phyloP scores from a whole-genome alignment of 352 stramenopile genomes.

The Phytophthora citrophthora region DNA sequence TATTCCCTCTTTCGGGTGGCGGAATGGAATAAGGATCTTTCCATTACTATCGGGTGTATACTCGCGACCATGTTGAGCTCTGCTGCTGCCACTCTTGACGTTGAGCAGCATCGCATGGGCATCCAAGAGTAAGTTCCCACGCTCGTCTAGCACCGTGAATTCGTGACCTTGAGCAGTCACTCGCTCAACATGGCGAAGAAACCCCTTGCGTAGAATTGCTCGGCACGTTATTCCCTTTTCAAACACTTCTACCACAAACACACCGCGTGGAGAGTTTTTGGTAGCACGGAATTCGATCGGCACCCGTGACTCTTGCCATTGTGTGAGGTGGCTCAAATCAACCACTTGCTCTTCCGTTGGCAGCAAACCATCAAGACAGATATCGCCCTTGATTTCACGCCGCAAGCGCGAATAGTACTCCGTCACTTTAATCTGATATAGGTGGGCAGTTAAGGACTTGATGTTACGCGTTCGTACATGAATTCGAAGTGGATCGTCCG shows the following conservation, averaged over 20 bases:
- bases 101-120: conserved; percentile 49
- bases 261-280: conserved; percentile 35
- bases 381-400: conserved; percentile 52
- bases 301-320: conserved; percentile 53
- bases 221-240: conserved; percentile 60
- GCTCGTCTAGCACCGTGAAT: conserved; percentile 60
- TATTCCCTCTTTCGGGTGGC: conserved; percentile 27
- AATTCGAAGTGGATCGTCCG: conserved; percentile 46
- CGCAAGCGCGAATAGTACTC: conserved; percentile 63
- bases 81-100: conserved; percentile 38
- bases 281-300: conserved; percentile 33
- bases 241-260: conserved; percentile 72
- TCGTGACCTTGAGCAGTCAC: conserved; percentile 55
- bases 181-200: conserved; percentile 54
- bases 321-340: conserved; percentile 51
- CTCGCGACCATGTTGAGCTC: conserved; percentile 40
- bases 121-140: conserved; percentile 41
- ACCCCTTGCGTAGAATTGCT: conserved; percentile 63
- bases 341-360: conserved; percentile 61
- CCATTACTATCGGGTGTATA: conserved; percentile 38
- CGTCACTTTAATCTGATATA: conserved; percentile 67
- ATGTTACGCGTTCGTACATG: conserved; percentile 55
- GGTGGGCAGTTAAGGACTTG: conserved; percentile 55
- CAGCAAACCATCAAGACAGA: conserved; percentile 62
- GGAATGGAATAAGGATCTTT: conserved; percentile 53